Evolutionary conservation across 164 flowering plant species (phyloP).

Genomic region (Tetrastigma voinierianum): DNA sequence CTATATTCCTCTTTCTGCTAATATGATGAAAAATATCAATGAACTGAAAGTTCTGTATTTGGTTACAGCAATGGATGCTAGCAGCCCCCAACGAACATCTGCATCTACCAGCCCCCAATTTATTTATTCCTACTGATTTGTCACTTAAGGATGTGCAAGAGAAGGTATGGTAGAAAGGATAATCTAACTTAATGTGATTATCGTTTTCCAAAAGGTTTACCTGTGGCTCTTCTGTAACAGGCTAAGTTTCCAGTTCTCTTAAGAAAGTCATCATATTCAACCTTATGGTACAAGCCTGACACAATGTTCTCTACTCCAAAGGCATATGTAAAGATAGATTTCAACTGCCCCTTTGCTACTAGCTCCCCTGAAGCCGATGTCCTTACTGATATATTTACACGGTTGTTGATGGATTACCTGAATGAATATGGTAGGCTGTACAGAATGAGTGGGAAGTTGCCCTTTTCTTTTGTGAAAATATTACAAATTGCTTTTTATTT

Average conservation of each 20-base stretch:
- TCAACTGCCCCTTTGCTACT: constrained; percentile 75
- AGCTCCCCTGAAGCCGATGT: constrained; percentile 81
- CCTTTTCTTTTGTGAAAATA: too few species aligned
- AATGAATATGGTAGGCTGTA: constrained; percentile 87
- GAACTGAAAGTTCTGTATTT: neutral
- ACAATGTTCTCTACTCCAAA: constrained; percentile 78
- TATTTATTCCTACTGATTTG: constrained; percentile 86
- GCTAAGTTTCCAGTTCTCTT: constrained; percentile 57
- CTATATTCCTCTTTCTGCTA: too few species aligned
- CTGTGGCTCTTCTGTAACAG: constrained; percentile 32
- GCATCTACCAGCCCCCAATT: constrained; percentile 75
- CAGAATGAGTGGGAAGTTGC: neutral
- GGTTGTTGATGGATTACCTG: constrained; percentile 83
- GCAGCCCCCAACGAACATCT: constrained; percentile 63
- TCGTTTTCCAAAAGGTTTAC: neutral
- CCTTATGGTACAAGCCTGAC: constrained; percentile 91
- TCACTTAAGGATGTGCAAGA: constrained; percentile 55
- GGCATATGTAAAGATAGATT: constrained; percentile 78
- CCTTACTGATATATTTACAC: constrained; percentile 71
- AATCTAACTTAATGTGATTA: neutral
- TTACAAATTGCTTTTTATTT: too few species aligned
- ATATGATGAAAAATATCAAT: too few species aligned
- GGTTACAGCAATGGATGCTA: constrained; percentile 74
- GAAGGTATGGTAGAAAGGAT: constrained; percentile 37
- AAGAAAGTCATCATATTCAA: constrained; percentile 67